Percentiles rank a stretch among this genome's conserved stretches.
These are phyloP conservation scores for Nepenthes gracilis DNA, from an alignment of 148 eudicot species.

Conservation along the genomic window DNA sequence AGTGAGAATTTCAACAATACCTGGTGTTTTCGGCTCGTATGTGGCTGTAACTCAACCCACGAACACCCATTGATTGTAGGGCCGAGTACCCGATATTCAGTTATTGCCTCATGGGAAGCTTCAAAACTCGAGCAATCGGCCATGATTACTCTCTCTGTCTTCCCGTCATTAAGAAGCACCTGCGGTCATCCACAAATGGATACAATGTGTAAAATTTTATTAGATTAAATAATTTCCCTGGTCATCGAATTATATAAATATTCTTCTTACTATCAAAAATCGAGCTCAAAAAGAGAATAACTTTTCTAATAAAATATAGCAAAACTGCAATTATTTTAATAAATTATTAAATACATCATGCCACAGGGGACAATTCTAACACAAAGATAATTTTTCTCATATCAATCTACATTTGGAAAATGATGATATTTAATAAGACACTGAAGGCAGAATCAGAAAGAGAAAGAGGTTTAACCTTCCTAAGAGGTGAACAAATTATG, in stretches of 20 bases:
- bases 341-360: too few relatives aligned
- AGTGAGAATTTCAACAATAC: slow-evolving; percentile 18
- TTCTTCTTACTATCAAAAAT: too few relatives aligned
- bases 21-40: slow-evolving; percentile 83
- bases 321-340: too few relatives aligned
- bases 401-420: too few relatives aligned
- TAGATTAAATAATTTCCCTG: too few relatives aligned
- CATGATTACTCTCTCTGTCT: slow-evolving; percentile 80
- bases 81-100: slow-evolving; percentile 89
- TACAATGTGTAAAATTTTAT: too few relatives aligned
- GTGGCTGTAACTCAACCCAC: slow-evolving; percentile 84
- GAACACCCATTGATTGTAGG: slow-evolving; percentile 93
- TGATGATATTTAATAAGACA: too few relatives aligned
- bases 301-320: too few relatives aligned
- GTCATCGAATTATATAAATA: too few relatives aligned
- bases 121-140: slow-evolving; percentile 62
- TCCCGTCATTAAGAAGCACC: slow-evolving; percentile 84
- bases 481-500: slow-evolving; percentile 69
- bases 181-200: slow-evolving; percentile 9
- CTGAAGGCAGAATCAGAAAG: not conserved
- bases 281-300: too few relatives aligned
- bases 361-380: too few relatives aligned
- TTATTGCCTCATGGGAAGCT: slow-evolving; percentile 75
- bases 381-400: too few relatives aligned
- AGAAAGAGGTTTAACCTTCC: slow-evolving; percentile 33